phyloP scores from a whole-genome alignment of 2,329 filamentous ascomycete genomes.

The Furcasterigmium furcatum region DNA sequence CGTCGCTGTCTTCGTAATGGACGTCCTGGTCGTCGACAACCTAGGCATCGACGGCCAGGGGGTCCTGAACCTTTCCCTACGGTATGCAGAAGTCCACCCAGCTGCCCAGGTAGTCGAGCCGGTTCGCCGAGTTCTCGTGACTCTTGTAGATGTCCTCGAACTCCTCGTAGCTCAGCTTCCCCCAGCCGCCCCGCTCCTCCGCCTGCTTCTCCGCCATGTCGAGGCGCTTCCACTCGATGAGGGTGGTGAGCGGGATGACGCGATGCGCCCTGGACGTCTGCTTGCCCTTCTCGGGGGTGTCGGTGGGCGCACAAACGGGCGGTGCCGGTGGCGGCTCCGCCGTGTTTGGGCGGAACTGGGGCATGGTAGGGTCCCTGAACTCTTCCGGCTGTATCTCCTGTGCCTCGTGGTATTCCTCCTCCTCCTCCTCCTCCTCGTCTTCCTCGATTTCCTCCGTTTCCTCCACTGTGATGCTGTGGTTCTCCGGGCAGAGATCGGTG shows the following conservation, averaged over 20 bases:
- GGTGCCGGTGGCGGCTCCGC: slow-evolving; percentile 8
- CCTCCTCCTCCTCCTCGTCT: slow-evolving; percentile 9
- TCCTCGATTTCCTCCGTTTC: slow-evolving; percentile 12
- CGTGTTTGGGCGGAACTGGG: slow-evolving; percentile 64
- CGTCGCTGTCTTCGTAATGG: too few species aligned
- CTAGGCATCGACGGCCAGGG: too few species aligned
- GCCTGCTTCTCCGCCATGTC: slow-evolving; percentile 68
- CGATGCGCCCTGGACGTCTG: not conserved
- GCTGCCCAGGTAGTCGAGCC: slow-evolving; percentile 77
- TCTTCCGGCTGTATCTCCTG: slow-evolving; percentile 9
- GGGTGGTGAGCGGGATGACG: slow-evolving; percentile 2
- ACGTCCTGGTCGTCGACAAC: too few species aligned
- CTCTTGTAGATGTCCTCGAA: slow-evolving; percentile 73
- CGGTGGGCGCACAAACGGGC: too few species aligned
- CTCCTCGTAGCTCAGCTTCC: slow-evolving; percentile 73
- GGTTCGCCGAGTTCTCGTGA: slow-evolving; percentile 58
- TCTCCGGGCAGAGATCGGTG: not conserved
- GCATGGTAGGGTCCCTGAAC: slow-evolving; percentile 59
- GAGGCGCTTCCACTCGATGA: slow-evolving; percentile 51
- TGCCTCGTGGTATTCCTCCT: slow-evolving; percentile 10
- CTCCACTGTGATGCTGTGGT: not conserved
- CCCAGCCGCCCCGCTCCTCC: slow-evolving; percentile 70
- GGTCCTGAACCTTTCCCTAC: too few species aligned
- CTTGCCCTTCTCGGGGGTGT: not conserved
- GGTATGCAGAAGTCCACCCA: slow-evolving; percentile 86